Evolutionary conservation across 2,329 filamentous ascomycete genomes (phyloP).

Genomic region (Cytospora mali): DNA sequence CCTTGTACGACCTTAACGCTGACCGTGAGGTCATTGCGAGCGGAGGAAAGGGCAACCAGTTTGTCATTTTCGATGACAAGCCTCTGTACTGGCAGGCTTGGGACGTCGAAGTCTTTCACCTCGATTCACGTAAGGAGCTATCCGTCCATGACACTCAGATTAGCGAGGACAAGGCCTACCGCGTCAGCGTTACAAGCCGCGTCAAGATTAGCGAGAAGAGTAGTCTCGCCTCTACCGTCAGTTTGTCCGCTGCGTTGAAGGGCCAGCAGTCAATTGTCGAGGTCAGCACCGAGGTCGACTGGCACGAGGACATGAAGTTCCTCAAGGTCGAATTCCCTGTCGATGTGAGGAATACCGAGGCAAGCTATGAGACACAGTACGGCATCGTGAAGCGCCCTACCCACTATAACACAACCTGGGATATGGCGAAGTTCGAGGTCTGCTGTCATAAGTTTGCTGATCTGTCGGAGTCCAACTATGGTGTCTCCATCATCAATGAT

Average conservation of each 20-base stretch:
- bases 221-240: conserved; percentile 84
- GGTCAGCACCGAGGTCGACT: conserved; percentile 85
- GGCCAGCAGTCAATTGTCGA: conserved; percentile 72
- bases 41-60: conserved; percentile 80
- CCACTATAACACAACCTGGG: conserved; percentile 94
- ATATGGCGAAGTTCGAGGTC: conserved; percentile 94
- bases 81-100: conserved; percentile 96
- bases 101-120: conserved; percentile 97
- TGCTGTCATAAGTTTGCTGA: conserved; percentile 96
- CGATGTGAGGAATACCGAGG: conserved; percentile 86
- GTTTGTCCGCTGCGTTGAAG: conserved; percentile 68
- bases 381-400: conserved; percentile 87
- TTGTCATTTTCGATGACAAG: conserved; percentile 96
- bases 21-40: conserved; percentile 77
- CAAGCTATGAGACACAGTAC: conserved; percentile 93
- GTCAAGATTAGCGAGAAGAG: conserved; percentile 87
- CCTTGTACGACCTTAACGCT: conserved; percentile 73
- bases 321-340: conserved; percentile 98
- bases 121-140: conserved; percentile 82
- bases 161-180: conserved; percentile 70
- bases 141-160: conserved; percentile 69
- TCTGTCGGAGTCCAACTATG: conserved; percentile 83
- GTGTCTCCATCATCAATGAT: conserved; percentile 91
- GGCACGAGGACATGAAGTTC: conserved; percentile 97
- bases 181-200: conserved; percentile 79